Evolutionary conservation across 176 grass and related monocot species (phyloP), one percentile per base, ranked within the genome.

Genomic region (Guadua angustifolia): DNA sequence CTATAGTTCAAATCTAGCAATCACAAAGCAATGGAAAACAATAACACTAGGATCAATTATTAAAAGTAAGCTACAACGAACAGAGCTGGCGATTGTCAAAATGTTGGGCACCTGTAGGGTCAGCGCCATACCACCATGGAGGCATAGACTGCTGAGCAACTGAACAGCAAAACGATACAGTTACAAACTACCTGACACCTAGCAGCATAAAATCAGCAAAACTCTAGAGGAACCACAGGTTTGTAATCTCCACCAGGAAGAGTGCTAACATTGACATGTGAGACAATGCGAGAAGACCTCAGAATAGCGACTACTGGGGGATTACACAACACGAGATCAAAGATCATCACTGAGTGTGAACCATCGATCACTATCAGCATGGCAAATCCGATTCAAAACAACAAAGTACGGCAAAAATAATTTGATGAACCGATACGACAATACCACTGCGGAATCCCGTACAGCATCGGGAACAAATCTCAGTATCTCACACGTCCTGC

Each of bases 171-270:
- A 29, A 29, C 29, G 1, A 29, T 29, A 29, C 29, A 1, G 29
- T 29, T 29, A 29, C 29, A 29, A 0, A 29, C 29, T 29, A 29
- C 29, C 29, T 29, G 29, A 29, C 29, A 29, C 29, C 29, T 29
- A 29, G 29, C 29, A 29, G 29, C 29, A 29, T 29, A 29, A 0
- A 29, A 29, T 29, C 29, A 29, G 29, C 29, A 29, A 29, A 29
- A 29, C 35, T 36, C 35, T 85, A 81, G 35, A 45, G 19, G 26
- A 70, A 76, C 62, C n/a, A 13, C 7, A 75, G 32, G 22, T 47
- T 2, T 75, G 78, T 51, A 16, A 77, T 70, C 11, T 61, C 59
- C 50, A 51, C 53, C 52, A 75, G 1, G 4, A 21, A 25, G n/a
- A 64, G 1, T 43, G 35, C 17, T 65, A 4, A 55, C 49, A 44